Percentiles rank a stretch among this genome's conserved stretches.
These are phyloP conservation scores for Hysterium pulicare DNA, from an alignment of 2,329 filamentous ascomycete species.

Conservation along the genomic window DNA sequence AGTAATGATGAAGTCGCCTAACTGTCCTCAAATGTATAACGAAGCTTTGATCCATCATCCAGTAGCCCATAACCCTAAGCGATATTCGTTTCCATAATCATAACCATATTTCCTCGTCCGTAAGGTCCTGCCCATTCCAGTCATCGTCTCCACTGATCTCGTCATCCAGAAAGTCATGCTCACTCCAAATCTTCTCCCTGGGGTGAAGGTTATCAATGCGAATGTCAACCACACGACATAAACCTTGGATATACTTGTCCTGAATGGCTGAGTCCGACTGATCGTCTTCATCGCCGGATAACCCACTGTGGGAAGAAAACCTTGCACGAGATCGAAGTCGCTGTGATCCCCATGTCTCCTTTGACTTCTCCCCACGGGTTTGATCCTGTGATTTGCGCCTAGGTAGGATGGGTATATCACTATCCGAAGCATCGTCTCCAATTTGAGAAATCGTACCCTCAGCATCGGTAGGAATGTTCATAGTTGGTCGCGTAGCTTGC, in stretches of 20 bases:
- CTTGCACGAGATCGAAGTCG: constrained; percentile 29
- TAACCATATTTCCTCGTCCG: neutral
- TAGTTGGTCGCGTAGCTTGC: constrained; percentile 20
- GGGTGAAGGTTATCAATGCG: constrained; percentile 74
- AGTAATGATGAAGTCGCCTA: too few relatives aligned
- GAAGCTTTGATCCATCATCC: too few relatives aligned
- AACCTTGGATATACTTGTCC: constrained; percentile 56
- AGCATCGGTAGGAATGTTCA: neutral
- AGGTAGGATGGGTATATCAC: constrained; percentile 24
- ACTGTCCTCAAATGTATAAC: too few relatives aligned
- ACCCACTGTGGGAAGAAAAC: constrained; percentile 26
- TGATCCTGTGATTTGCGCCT: neutral
- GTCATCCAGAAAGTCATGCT: constrained; percentile 68
- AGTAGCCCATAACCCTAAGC: too few relatives aligned
- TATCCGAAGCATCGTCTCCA: constrained; percentile 14
- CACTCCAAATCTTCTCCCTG: constrained; percentile 63
- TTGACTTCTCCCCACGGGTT: constrained; percentile 13
- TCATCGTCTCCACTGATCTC: constrained; percentile 58
- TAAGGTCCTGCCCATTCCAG: constrained; percentile 56
- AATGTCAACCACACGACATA: constrained; percentile 68
- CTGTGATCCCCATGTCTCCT: constrained; percentile 27
- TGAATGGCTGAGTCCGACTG: neutral
- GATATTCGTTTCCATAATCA: too few relatives aligned
- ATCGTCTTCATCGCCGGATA: constrained; percentile 23
- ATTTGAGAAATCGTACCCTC: neutral